Conservation (phyloP, 495 filamentous ascomycete genomes). For the Bryoglossum gracile region DNA sequence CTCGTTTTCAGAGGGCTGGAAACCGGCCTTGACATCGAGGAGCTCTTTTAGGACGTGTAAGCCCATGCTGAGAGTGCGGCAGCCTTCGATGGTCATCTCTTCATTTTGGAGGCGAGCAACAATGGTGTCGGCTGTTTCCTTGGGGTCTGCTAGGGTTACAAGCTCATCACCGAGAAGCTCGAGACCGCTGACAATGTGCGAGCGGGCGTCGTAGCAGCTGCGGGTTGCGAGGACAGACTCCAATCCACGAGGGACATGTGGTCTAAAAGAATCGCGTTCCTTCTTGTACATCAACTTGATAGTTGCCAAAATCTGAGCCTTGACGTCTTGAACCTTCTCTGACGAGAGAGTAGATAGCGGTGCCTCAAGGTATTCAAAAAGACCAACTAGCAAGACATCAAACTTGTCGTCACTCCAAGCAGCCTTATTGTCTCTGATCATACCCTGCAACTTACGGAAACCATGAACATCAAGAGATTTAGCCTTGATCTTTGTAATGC, state of each 20-base stretch:
- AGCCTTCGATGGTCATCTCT: conserved; percentile 35
- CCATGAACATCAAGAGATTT: conserved; percentile 75
- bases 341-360: conserved; percentile 37
- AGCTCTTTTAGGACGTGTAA: conserved; percentile 49
- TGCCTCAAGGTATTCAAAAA: conserved; percentile 70
- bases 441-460: conserved; percentile 77
- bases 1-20: conserved; percentile 36
- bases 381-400: conserved; percentile 60
- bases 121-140: conserved; percentile 40
- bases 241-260: conserved; percentile 57
- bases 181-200: conserved; percentile 46
- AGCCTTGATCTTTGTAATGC: conserved; percentile 63
- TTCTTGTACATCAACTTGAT: conserved; percentile 69
- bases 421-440: conserved; percentile 63
- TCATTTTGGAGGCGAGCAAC: conserved; percentile 15
- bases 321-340: conserved; percentile 62
- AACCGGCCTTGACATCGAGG: conserved; percentile 35
- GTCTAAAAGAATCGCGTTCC: conserved; percentile 54
- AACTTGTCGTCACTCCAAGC: conserved; percentile 56
- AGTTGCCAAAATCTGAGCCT: conserved; percentile 75
- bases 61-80: conserved; percentile 48
- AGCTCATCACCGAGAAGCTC: conserved; percentile 47
- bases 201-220: conserved; percentile 48
- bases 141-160: conserved; percentile 41
- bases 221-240: conserved; percentile 61